Evolutionary conservation across 805 yeast genomes (phyloP), one percentile per base, ranked within the genome.

Genomic region (Lachancea fermentati): DNA sequence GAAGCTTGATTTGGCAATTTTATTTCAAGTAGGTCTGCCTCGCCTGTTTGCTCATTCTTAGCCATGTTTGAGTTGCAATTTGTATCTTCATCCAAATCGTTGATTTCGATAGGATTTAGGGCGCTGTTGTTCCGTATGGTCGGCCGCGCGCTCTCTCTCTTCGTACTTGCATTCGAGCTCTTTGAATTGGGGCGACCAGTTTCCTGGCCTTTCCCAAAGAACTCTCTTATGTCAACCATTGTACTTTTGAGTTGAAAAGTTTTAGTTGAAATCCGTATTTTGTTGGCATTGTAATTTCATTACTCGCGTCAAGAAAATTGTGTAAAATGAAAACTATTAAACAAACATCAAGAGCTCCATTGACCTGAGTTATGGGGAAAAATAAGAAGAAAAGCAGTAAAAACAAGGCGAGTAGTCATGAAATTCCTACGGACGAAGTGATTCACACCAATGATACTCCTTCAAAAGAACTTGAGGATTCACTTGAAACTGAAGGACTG

Each of bases 221-320:
- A 68, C 37, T 66, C 67, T 18, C 65, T 55, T 42, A 68, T 67
- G 48, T 65, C 66, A 31, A 65, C 69, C 71, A 64, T 65, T 31
- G 35, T 12, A 18, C 12, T 5, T 9, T 14, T 32, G 6, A 5
- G 15, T 17, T 13, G 13, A 18, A 32, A 7, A 22, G 26, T 22
- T 22, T 22, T 11, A 11, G 11, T 11, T 22, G 26, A n/a, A n/a
- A n/a, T 22, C 26, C 26, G 19, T 11, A 7, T 22, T 22, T 22
- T 22, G 24, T 11, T 5, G 3, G 11, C 17, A n/a, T n/a, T n/a
- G n/a, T n/a, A 12, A 14, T n/a, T 8, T n/a, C 15, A 32, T 19
- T 35, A 39, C 26, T 22, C 26, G 26, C 26, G 26, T 22, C 26
- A 22, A 22, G 11, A 22, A 22, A 22, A n/a, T n/a, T n/a, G n/a